Evolutionary conservation across 1,284 basidiomycete species (phyloP).

Genomic region (Rhodotorula sp.): DNA sequence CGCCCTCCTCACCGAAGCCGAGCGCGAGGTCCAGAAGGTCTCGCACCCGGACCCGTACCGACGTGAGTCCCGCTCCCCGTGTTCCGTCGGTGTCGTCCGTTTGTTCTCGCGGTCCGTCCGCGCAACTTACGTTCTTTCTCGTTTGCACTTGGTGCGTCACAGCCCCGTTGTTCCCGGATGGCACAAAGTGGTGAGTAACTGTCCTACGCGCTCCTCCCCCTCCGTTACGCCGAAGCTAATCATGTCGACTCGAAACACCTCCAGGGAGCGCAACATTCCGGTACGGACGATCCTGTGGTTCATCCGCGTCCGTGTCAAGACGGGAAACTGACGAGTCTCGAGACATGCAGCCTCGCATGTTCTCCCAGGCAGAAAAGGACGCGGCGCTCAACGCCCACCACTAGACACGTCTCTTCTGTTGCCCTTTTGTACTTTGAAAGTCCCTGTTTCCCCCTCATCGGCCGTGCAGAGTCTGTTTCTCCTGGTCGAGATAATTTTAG

Average conservation of each 20-base stretch:
- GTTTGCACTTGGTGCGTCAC: background rate
- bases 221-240: background rate
- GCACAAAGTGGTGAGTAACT: slow-evolving; percentile 45
- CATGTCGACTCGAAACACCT: too few relatives aligned
- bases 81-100: background rate
- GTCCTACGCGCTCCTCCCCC: background rate
- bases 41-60: slow-evolving; percentile 48
- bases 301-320: background rate
- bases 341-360: slow-evolving; percentile 36
- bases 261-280: slow-evolving; percentile 46
- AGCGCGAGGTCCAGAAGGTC: slow-evolving; percentile 41
- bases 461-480: background rate
- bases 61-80: slow-evolving; percentile 31
- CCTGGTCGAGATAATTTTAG: too few relatives aligned
- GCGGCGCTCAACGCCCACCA: slow-evolving; percentile 39
- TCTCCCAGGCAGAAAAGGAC: slow-evolving; percentile 44
- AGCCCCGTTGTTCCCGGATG: slow-evolving; percentile 44
- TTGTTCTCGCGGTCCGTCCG: background rate
- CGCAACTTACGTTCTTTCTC: background rate
- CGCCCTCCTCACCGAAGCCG: slow-evolving; percentile 43
- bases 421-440: background rate
- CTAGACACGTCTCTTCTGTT: slow-evolving; percentile 5
- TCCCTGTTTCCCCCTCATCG: background rate
- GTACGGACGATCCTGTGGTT: slow-evolving; percentile 15
- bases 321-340: background rate